phyloP scores from a whole-genome alignment of 2,329 filamentous ascomycete species.

The Ophiostoma himal-ulmi region DNA sequence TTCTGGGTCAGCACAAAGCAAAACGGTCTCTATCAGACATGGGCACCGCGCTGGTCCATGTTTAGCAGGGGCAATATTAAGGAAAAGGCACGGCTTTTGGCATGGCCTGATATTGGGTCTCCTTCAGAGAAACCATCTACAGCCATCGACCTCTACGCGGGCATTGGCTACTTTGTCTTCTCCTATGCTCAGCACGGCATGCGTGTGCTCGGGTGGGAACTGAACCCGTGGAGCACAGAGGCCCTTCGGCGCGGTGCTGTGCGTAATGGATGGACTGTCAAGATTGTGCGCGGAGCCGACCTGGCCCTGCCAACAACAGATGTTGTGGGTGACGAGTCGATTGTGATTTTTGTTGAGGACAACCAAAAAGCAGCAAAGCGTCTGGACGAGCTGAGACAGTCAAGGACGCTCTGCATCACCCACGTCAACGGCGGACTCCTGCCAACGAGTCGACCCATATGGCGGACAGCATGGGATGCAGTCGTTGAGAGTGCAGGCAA shows the following conservation, averaged over 20 bases:
- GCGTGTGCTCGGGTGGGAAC: constrained; percentile 77
- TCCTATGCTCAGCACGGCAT: constrained; percentile 69
- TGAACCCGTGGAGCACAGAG: constrained; percentile 85
- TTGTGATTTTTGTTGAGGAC: constrained; percentile 64
- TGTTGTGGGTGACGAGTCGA: constrained; percentile 34
- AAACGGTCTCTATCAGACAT: constrained; percentile 74
- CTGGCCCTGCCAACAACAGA: constrained; percentile 37
- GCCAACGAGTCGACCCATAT: constrained; percentile 51
- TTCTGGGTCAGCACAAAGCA: constrained; percentile 78
- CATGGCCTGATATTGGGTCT: constrained; percentile 37
- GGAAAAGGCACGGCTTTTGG: constrained; percentile 74
- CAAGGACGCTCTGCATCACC: constrained; percentile 35
- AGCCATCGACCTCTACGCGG: constrained; percentile 82
- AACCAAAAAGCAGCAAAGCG: constrained; percentile 50
- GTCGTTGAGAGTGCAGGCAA: constrained; percentile 13
- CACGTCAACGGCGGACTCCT: constrained; percentile 62
- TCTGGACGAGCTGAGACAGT: constrained; percentile 33
- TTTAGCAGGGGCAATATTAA: constrained; percentile 86
- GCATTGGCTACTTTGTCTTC: constrained; percentile 91
- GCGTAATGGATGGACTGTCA: constrained; percentile 60
- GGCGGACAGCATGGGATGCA: constrained; percentile 45
- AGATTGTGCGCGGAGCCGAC: constrained; percentile 44
- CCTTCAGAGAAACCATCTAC: neutral
- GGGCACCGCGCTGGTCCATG: constrained; percentile 90
- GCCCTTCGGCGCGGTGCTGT: constrained; percentile 69